Base-by-base conservation (phyloP, 2,329 filamentous ascomycete genomes). In the Dryadomyces quercus-mongolicae region DNA sequence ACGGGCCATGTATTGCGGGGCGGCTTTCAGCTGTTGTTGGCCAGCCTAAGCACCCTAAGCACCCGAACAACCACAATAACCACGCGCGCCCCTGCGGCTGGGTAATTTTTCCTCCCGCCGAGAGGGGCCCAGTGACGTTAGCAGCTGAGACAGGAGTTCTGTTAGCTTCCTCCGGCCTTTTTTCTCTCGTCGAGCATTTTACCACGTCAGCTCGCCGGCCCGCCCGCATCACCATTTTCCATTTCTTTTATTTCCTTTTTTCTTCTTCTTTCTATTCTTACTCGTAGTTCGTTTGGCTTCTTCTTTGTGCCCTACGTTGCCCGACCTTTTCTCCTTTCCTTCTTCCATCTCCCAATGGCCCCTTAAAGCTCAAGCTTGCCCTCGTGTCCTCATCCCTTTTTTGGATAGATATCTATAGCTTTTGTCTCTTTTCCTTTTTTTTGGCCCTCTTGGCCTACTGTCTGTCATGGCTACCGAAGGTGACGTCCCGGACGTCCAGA, bases 381-480 rank as follows among this genome's bases (percentile, higher is more conserved):
- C 45, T 55, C 48, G 38, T 21, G 20, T 47, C 16, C 20, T 47
- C 45, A 22, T 31, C 18, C 20, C 25, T 31, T 20, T 16, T 48
- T 20, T 25, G 25, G 10, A 20, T 20, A 13, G 9, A 46, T 22
- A 38, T 50, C 18, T n/a, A 9, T 3, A 34, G 20, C 46, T 40
- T 54, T 51, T 25, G 44, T 10, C n/a, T 45, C 31, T 12, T 20
- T 7, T 47, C 20, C n/a, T 38, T 16, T n/a, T 16, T 48, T 1
- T 22, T 53, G 13, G 2, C 18, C 44, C 20, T 15, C 40, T 31
- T 46, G 40, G 16, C 36, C 54, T n/a, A n/a, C n/a, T n/a, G n/a
- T n/a, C n/a, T 16, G 31, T 46, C 9, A 64, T 65, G 62, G 61
- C 62, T 42, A 56, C 36, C 52, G 56, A 60, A 16, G 44, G 49